phyloP scores from a whole-genome alignment of 208 protist species.

The Crithidia brevicula region DNA sequence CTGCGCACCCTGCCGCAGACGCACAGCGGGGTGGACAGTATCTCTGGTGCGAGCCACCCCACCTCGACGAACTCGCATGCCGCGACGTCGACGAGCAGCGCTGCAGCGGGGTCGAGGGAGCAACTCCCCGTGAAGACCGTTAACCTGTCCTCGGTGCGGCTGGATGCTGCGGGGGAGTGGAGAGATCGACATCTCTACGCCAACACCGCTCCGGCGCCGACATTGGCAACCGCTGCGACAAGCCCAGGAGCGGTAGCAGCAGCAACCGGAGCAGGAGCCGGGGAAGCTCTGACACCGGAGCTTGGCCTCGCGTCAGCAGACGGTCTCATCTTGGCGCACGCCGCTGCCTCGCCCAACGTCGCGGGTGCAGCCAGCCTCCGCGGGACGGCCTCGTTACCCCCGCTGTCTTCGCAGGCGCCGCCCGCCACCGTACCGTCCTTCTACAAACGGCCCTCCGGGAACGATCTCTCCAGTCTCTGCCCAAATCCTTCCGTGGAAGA shows the following conservation, averaged over 20 bases:
- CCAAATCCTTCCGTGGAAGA: conserved; percentile 7
- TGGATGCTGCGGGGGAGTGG: neutral
- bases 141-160: conserved; percentile 11
- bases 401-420: neutral
- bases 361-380: neutral
- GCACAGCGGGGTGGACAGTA: conserved; percentile 20
- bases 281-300: neutral
- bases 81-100: neutral
- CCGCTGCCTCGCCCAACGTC: no score
- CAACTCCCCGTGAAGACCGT: conserved; percentile 1
- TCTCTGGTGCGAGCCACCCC: neutral
- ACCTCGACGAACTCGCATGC: conserved; percentile 4
- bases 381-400: neutral
- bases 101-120: neutral
- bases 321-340: no score
- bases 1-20: conserved; percentile 39
- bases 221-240: neutral
- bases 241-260: neutral
- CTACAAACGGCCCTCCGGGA: conserved; percentile 13
- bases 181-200: neutral
- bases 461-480: conserved; percentile 8
- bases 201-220: neutral
- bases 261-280: neutral
- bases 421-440: neutral
- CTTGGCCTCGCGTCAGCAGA: no score